These are phyloP conservation scores for Oryza longistaminata DNA, from an alignment of 176 grass and related monocot species.

Conservation along the genomic window DNA sequence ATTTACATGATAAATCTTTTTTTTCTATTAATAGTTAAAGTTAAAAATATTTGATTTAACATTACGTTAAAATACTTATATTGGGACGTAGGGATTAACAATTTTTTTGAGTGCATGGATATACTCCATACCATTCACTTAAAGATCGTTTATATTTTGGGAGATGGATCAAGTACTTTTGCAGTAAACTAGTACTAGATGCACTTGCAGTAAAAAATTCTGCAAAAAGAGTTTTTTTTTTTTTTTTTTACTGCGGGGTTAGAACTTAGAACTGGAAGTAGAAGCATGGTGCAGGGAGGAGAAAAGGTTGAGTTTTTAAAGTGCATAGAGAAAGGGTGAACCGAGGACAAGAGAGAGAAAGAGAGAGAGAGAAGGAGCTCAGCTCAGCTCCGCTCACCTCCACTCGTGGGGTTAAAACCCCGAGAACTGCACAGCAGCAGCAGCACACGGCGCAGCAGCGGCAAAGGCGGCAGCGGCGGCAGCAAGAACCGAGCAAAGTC, in stretches of 20 bases:
- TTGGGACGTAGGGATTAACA: too few species aligned
- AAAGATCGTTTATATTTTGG: too few species aligned
- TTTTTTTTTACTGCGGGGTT: not conserved
- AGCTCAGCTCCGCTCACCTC: not conserved
- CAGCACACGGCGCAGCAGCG: constrained; percentile 16
- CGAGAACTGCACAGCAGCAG: constrained; percentile 38
- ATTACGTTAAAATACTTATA: too few species aligned
- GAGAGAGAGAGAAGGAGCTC: not conserved
- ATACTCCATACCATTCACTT: too few species aligned
- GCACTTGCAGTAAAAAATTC: not conserved
- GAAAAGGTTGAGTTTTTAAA: constrained; percentile 30
- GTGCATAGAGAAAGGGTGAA: not conserved
- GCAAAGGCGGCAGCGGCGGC: not conserved
- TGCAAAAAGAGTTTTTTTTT: not conserved
- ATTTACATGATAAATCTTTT: too few species aligned
- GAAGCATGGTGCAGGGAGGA: constrained; percentile 30
- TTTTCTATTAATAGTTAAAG: too few species aligned
- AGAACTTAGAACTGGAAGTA: too few species aligned
- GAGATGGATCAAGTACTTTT: too few species aligned
- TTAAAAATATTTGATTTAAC: too few species aligned
- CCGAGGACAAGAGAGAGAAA: not conserved
- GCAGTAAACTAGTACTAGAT: not conserved
- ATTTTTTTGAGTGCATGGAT: too few species aligned
- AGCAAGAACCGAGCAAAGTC: not conserved
- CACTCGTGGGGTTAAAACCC: constrained; percentile 59